Evolutionary conservation across 129 eudicot genomes (phyloP), one percentile per base, ranked within the genome.

Genomic region (Escallonia rubra): DNA sequence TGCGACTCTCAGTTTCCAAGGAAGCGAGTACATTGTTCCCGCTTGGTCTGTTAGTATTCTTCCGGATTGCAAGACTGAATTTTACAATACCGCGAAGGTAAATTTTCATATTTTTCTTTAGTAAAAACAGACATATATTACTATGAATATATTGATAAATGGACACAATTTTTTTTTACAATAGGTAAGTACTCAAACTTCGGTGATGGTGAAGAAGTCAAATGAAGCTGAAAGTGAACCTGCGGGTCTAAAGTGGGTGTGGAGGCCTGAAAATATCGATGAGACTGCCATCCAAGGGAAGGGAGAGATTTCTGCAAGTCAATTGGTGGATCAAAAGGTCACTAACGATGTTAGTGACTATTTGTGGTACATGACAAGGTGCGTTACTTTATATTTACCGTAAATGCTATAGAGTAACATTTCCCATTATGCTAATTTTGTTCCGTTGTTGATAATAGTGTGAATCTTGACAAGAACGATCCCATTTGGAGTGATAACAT

Each of bases 291-390:
- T 71, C 3, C 78, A n/a, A 39, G 91, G 89, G 5, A 70, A 71
- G 55, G 89, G 84, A 42, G 60, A 75, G 0, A 34, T 66, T 4
- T 63, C 70, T 15, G 75, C 70, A 8, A 60, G 40, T 47, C 57
- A 59, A 38, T 65, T 89, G n/a, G 4, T 89, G 10, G 96, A 89
- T 38, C 96, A 89, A 42, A 86, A 85, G 56, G 76, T 61, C 3
- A 48, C 51, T 16, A 74, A 83, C 53, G 96, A 89, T 63, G 72
- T 57, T 49, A 80, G 85, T 71, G 96, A 89, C 41, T 89, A 89
- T 63, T 38, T 86, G 44, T 89, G 93, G 93, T 89, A 89, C 79
- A 86, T 86, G 93, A 89, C 93, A 7, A 82, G 85, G 96, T 88
- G 73, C 6, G 44, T 58, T 55, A 45, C 38, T 64, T 7, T 4